A percentile compares a stretch with the other conserved stretches of the same genome.
phyloP scores from a whole-genome alignment of 23 red algal genomes.

The Gracilariopsis chorda region DNA sequence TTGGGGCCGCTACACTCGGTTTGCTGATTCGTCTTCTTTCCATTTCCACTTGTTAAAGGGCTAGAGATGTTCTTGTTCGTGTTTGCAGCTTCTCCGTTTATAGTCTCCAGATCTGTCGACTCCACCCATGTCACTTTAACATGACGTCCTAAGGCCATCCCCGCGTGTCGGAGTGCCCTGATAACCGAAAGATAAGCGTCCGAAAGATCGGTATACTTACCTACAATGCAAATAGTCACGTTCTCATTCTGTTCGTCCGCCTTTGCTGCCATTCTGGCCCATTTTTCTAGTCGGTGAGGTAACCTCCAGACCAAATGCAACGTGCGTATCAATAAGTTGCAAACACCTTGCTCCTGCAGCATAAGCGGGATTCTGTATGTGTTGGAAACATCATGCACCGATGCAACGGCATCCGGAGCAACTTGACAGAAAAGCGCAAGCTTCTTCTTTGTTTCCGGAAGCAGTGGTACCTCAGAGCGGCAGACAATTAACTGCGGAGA shows the following conservation, averaged over 20 bases:
- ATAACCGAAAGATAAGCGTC: conserved; percentile 93
- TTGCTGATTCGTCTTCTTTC: too few relatives aligned
- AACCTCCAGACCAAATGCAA: conserved; percentile 92
- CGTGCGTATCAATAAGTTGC: conserved; percentile 88
- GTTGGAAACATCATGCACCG: conserved; percentile 98
- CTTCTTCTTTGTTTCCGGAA: conserved; percentile 89
- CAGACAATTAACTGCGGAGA: conserved; percentile 97
- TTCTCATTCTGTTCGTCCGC: not conserved
- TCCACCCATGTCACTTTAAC: conserved; percentile 86
- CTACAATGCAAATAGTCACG: conserved; percentile 84
- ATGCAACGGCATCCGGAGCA: conserved; percentile 92
- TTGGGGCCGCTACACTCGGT: not conserved
- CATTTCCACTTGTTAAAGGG: too few relatives aligned
- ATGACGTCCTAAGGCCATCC: conserved; percentile 80
- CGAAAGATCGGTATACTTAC: conserved; percentile 92
- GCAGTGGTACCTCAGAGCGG: conserved; percentile 83
- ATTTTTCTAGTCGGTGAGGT: conserved; percentile 83
- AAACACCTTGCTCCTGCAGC: conserved; percentile 97
- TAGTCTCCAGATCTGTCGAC: conserved; percentile 69
- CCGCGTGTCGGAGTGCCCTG: conserved; percentile 88
- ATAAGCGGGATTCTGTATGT: conserved; percentile 96
- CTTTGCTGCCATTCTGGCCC: conserved; percentile 81
- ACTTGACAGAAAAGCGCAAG: conserved; percentile 96
- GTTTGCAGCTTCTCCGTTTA: not conserved
- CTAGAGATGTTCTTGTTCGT: not conserved